Evolutionary conservation across 495 filamentous ascomycete genomes (phyloP), one percentile per base, ranked within the genome.

Genomic region (Daldinia caldariorum): DNA sequence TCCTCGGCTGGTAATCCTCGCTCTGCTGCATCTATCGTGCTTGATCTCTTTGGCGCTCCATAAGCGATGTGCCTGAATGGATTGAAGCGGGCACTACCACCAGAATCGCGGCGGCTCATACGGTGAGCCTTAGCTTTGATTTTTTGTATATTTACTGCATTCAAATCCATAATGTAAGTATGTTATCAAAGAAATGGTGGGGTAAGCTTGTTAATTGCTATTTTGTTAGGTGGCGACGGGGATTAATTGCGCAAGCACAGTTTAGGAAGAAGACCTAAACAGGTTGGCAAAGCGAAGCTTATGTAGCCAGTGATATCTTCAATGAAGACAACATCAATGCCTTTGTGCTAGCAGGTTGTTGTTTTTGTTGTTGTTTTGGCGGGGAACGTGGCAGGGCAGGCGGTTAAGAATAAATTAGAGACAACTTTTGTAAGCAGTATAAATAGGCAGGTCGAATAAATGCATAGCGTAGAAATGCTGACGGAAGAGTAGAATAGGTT

Each of bases 61-160:
- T 75, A 78, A 20, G 65, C 54, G n/a, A 75, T 73, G 26, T 74
- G 74, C 18, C 73, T 67, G 53, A 80, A 81, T 10, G 77, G 77
- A 62, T 80, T 81, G 31, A 77, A 54, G 22, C 57, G 51, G 16
- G 66, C 66, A 53, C 70, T 73, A 10, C 75, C 74, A 39, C 69
- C 64, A 22, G 72, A 73, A 61, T 68, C 56, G 31, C 71, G 58
- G 26, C 79, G 73, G 18, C 76, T 71, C 67, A 77, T 45, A 35
- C 54, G 63, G 54, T 80, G 78, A 29, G 79, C 79, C 57, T 70
- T 62, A 4, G 67, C 66, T 66, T 71, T 79, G 60, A 79, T 72
- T 34, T 74, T 76, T 35, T 66, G 63, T 13, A 78, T 73, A 57
- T 80, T 81, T 47, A 80, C 79, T 81, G 47, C 58, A 34, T 69